Conservation (phyloP, 176 grass and related monocot genomes). For the Triticum timopheevii region DNA sequence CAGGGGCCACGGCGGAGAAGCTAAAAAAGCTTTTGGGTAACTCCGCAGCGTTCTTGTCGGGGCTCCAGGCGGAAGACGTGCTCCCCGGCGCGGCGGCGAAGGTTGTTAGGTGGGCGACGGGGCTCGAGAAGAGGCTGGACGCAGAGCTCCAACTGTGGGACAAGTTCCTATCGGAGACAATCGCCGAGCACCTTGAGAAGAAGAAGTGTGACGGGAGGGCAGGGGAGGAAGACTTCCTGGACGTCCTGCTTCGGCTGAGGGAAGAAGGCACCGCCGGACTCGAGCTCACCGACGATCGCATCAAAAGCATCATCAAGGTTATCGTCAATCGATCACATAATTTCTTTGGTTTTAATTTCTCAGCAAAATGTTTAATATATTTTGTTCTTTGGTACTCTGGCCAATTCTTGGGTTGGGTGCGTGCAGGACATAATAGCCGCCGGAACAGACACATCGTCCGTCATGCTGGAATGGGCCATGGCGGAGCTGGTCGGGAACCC, state of each 20-base stretch:
- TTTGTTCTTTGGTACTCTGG: background rate
- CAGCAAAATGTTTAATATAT: background rate
- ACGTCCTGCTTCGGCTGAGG: constrained; percentile 46
- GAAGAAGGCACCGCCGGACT: constrained; percentile 27
- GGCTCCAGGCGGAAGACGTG: constrained; percentile 50
- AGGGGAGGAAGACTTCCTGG: constrained; percentile 51
- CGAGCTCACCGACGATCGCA: constrained; percentile 41
- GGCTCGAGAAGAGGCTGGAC: constrained; percentile 49
- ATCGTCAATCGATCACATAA: background rate
- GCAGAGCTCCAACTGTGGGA: constrained; percentile 28
- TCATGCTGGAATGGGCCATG: constrained; percentile 64
- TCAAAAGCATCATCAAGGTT: constrained; percentile 49
- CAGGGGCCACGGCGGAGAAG: constrained; percentile 11
- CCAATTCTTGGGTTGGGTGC: background rate
- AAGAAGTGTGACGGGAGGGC: constrained; percentile 11
- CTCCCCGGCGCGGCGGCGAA: constrained; percentile 40
- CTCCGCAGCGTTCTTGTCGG: constrained; percentile 17
- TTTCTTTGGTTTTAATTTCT: background rate
- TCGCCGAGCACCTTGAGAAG: constrained; percentile 39
- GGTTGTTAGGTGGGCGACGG: constrained; percentile 32
- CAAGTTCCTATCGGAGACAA: constrained; percentile 33
- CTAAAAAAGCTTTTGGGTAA: constrained; percentile 36
- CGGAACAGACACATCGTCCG: constrained; percentile 49
- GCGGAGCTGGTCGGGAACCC: constrained; percentile 57
- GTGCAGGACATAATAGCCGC: constrained; percentile 60